Conservation (phyloP, 1,284 basidiomycete species). For the Sparassis latifolia region DNA sequence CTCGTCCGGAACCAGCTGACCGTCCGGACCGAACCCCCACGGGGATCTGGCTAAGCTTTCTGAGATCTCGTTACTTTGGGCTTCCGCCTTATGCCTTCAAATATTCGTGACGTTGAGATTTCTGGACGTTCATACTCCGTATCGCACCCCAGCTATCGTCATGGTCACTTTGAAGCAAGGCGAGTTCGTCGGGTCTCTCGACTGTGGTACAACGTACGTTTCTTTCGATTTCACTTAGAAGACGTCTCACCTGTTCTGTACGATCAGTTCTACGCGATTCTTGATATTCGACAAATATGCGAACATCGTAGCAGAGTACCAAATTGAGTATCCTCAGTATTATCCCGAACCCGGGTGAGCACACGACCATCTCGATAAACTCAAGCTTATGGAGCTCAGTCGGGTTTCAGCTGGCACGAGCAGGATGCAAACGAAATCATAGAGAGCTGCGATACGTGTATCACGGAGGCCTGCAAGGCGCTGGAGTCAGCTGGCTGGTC, state of each 20-base stretch:
- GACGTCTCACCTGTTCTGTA: slow-evolving; percentile 1
- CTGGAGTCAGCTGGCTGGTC: slow-evolving; percentile 75
- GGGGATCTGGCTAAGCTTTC: neutral
- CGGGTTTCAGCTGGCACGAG: slow-evolving; percentile 78
- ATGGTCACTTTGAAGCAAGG: slow-evolving; percentile 47
- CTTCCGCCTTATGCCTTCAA: too few species aligned
- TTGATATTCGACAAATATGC: slow-evolving; percentile 91
- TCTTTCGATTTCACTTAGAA: neutral
- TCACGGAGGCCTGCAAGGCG: slow-evolving; percentile 65
- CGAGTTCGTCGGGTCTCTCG: slow-evolving; percentile 84
- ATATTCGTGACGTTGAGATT: too few species aligned
- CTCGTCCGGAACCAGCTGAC: slow-evolving; percentile 7
- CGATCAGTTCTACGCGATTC: slow-evolving; percentile 81
- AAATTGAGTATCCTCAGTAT: slow-evolving; percentile 89
- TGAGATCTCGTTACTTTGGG: too few species aligned
- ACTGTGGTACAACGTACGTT: slow-evolving; percentile 89
- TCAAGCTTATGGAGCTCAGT: neutral
- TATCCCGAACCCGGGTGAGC: slow-evolving; percentile 81
- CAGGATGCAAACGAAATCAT: slow-evolving; percentile 88
- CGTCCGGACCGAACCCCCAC: neutral
- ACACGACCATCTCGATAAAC: neutral
- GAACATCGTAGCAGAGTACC: slow-evolving; percentile 82
- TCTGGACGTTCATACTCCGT: too few species aligned
- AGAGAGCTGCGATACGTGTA: slow-evolving; percentile 71
- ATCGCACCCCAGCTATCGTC: neutral